phyloP scores from a whole-genome alignment of 441 rosid species.

The Jatropha podagrica region DNA sequence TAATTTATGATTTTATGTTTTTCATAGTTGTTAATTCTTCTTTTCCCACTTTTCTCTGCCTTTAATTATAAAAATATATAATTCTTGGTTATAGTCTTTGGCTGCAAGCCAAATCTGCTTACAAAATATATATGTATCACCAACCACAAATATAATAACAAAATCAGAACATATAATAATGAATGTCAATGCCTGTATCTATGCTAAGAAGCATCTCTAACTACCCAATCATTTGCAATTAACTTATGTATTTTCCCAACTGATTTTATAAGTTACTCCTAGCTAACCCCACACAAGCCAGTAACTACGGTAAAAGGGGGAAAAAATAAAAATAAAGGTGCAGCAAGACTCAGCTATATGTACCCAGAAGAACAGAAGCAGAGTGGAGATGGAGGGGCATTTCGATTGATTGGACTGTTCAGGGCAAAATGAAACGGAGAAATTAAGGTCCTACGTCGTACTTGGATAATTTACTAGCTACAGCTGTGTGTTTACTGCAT shows the following conservation, averaged over 20 bases:
- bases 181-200: not conserved
- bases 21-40: no score
- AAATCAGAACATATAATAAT: not conserved
- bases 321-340: no score
- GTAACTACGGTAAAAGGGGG: no score
- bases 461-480: not conserved
- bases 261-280: not conserved
- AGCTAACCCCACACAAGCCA: no score
- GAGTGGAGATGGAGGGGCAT: not conserved
- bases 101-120: slow-evolving; percentile 1
- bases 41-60: no score
- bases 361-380: no score
- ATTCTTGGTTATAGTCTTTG: slow-evolving; percentile 2
- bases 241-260: not conserved
- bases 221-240: slow-evolving; percentile 32
- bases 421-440: not conserved
- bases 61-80: not conserved
- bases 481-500: slow-evolving; percentile 5
- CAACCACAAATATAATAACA: slow-evolving; percentile 1
- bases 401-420: not conserved
- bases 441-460: not conserved
- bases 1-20: no score
- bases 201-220: slow-evolving; percentile 27
- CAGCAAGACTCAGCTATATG: no score
- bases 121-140: not conserved